phyloP scores from a whole-genome alignment of 2,329 filamentous ascomycete genomes.

The Verticillium tricorpus region DNA sequence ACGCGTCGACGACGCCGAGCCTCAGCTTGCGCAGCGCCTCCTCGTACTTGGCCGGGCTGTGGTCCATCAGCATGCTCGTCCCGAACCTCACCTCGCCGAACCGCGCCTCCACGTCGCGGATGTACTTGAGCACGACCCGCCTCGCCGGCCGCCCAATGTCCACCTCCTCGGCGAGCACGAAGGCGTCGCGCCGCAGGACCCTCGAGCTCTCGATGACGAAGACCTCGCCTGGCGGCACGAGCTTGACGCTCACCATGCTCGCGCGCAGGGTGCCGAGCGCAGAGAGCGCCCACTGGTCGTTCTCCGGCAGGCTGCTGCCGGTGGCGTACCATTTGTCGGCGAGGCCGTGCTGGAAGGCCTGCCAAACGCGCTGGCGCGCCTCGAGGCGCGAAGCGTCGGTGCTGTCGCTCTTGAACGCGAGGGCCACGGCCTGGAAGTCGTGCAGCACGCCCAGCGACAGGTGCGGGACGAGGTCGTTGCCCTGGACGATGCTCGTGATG shows the following conservation, averaged over 20 bases:
- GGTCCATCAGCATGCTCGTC: conserved; percentile 69
- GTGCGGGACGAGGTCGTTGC: conserved; percentile 68
- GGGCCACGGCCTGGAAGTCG: conserved; percentile 67
- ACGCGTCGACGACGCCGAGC: conserved; percentile 36
- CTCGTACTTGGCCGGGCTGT: conserved; percentile 72
- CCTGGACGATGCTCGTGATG: conserved; percentile 70
- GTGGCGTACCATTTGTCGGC: conserved; percentile 56
- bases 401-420: conserved; percentile 70
- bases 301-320: conserved; percentile 15
- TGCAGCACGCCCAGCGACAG: conserved; percentile 70
- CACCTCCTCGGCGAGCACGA: conserved; percentile 40
- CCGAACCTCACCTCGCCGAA: conserved; percentile 70
- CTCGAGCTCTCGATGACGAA: conserved; percentile 66
- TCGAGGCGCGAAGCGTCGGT: conserved; percentile 60
- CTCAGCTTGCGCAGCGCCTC: conserved; percentile 59
- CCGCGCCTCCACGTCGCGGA: conserved; percentile 64
- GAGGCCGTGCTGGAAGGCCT: conserved; percentile 57
- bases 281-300: conserved; percentile 58
- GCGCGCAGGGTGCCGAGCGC: conserved; percentile 62
- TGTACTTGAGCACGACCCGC: conserved; percentile 64
- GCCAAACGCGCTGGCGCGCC: conserved; percentile 62
- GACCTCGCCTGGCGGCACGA: conserved; percentile 72
- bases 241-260: conserved; percentile 64
- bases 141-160: conserved; percentile 62
- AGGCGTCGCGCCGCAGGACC: conserved; percentile 64